Evolutionary conservation across 441 rosid genomes (phyloP), one percentile per base, ranked within the genome.

Genomic region (Euphorbia schlechtendalii): DNA sequence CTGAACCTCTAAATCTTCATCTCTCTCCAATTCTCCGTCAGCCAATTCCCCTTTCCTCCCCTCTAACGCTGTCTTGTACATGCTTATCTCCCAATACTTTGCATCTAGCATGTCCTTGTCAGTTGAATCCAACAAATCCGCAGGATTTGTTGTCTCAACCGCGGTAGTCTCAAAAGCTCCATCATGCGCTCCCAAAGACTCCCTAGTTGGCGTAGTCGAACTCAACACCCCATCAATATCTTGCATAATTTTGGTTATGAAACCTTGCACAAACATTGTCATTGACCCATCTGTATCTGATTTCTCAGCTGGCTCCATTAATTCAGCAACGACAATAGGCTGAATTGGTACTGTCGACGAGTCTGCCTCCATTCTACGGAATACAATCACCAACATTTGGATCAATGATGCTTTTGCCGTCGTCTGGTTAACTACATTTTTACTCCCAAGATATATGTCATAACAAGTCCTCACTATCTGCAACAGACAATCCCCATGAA

Each of bases 21-120:
- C 99, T 70, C 91, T 81, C 79, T 89, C 99, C 45, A 68, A 78
- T 66, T 89, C 97, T 32, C 87, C 92, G 15, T 88, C 98, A 0
- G 80, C 86, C 80, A 95, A 82, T 72, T 95, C 98, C 40, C 96
- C 98, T 71, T 95, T 95, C 79, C 99, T 85, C 65, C 96, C 99
- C 78, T 95, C 99, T 78, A 95, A 74, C 3, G 99, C 99, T 2
- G 97, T 87, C 84, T 95, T 92, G 51, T 95, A 95, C 98, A 95
- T 89, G 76, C 99, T 95, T 64, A 95, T 95, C 88, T 95, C 99
- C 99, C 99, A 95, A 75, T 95, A 95, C 78, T 95, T 95, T 4
- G 99, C 99, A 66, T 95, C 99, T 81, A 95, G 69, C 98, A 95
- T 95, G 64, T 95, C 99, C 85, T 92, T 95, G 73, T 95, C 99